Evolutionary conservation across 1,284 basidiomycete species (phyloP).

Genomic region (Coniferiporia sulphurascens): DNA sequence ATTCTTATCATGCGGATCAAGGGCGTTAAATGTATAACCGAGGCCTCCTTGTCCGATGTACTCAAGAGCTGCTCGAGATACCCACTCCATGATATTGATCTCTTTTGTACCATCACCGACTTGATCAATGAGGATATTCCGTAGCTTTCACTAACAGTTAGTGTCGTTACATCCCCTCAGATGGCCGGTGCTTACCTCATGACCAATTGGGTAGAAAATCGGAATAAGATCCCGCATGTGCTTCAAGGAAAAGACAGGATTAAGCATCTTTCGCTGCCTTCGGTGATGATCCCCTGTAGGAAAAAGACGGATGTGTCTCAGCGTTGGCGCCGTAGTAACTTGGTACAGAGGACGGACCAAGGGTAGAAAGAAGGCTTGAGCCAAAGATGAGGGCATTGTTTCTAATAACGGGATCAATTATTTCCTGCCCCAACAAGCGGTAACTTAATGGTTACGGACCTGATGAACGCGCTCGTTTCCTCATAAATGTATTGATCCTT

Average conservation of each 20-base stretch:
- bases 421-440: no score
- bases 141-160: conserved; percentile 19
- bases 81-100: conserved; percentile 31
- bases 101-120: conserved; percentile 22
- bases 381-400: conserved; percentile 20
- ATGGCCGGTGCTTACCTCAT: conserved; percentile 19
- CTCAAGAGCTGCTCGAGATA: conserved; percentile 32
- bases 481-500: conserved; percentile 31
- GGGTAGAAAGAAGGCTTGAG: conserved; percentile 20
- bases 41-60: conserved; percentile 33
- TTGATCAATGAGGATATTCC: conserved; percentile 20
- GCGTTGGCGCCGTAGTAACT: conserved; percentile 5
- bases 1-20: conserved; percentile 23
- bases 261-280: conserved; percentile 27
- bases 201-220: conserved; percentile 26
- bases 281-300: conserved; percentile 24
- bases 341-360: conserved; percentile 14
- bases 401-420: not conserved
- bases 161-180: not conserved
- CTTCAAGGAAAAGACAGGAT: conserved; percentile 28
- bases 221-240: conserved; percentile 27
- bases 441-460: conserved; percentile 13
- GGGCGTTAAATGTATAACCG: conserved; percentile 33
- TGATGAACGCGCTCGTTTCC: conserved; percentile 22
- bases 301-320: not conserved